Evolutionary conservation across 768 basidiomycete species (phyloP), one percentile per base, ranked within the genome.

Genomic region (Paxillus ammoniavirescens): DNA sequence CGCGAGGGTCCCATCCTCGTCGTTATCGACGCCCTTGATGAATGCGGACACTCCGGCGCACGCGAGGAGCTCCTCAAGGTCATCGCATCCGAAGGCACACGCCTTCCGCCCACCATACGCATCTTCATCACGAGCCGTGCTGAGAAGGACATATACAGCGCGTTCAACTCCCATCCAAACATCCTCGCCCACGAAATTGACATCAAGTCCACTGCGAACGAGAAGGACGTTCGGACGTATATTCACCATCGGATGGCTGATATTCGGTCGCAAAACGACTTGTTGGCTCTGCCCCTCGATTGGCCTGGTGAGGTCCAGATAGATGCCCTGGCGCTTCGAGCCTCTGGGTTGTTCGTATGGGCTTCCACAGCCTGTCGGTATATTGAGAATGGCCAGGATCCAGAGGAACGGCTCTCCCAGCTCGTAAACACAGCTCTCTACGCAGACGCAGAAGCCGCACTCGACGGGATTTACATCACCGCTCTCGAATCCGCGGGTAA

Each of bases 21-120:
- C 9, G 48, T 74, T n/a, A 70, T 73, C 48, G 72, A 73, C 30
- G 70, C 69, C 3, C 58, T 73, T 1, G 73, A 73, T 40, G 73
- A 73, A 53, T 74, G 72, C 21, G 59, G 56, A 13, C 58, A 59
- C 15, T 58, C 63, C 4, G 18, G 40, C 5, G 51, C 58, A 8
- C 62, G 71, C 14, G 60, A 65, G 21, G 66, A 63, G n/a, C 59
- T 73, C 15, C 53, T 73, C 21, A 55, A 23, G n/a, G 43, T 71
- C 4, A 49, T 73, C n/a, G 62, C 57, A 4, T 61, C 61, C 10
- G 65, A 67, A 50, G 59, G 56, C 42, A 15, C 35, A 1, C 54
- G 42, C 17, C 54, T 61, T 2, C 62, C 63, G 0, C 41, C 53
- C 1, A 73, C 63, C 2, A 37, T 73, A 38, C 67, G 67, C 12